These are phyloP conservation scores for Helichrysum umbraculigerum DNA, from an alignment of 129 eudicot genomes.

Conservation along the genomic window DNA sequence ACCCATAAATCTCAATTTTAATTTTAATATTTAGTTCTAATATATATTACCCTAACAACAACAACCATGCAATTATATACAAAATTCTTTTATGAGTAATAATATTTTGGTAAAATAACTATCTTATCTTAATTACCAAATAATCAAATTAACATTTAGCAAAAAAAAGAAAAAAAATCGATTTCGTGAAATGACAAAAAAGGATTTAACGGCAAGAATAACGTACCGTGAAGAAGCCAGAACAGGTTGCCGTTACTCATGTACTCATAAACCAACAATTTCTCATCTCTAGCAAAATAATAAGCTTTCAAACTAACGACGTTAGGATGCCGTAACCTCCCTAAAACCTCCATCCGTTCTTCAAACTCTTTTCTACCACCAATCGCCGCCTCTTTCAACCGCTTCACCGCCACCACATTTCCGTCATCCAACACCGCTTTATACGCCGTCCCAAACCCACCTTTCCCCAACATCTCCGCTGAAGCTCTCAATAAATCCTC, in stretches of 20 bases:
- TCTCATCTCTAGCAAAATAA: conserved; percentile 50
- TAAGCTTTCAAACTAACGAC: conserved; percentile 55
- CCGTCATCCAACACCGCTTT: conserved; percentile 57
- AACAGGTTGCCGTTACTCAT: conserved; percentile 57
- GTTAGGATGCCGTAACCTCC: conserved; percentile 48
- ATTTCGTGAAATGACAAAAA: not conserved
- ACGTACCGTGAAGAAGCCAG: conserved; percentile 63
- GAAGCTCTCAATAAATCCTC: conserved; percentile 60
- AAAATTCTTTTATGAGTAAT: too few species aligned
- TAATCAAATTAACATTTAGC: too few species aligned
- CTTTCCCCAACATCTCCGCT: conserved; percentile 70
- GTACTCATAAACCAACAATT: conserved; percentile 55
- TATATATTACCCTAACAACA: too few species aligned
- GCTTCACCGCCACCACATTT: conserved; percentile 56
- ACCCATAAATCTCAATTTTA: too few species aligned
- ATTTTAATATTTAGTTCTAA: too few species aligned
- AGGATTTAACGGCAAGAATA: not conserved
- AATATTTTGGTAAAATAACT: too few species aligned
- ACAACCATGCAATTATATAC: too few species aligned
- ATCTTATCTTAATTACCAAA: too few species aligned
- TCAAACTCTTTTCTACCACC: conserved; percentile 51
- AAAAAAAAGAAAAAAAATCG: too few species aligned
- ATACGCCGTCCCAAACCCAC: conserved; percentile 65
- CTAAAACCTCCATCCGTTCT: conserved; percentile 38
- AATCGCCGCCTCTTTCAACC: conserved; percentile 47